A percentile compares a stretch with the other conserved stretches of the same genome.
These are phyloP conservation scores for Ambrosia hybrid DNA, from an alignment of 140 eudicot species.

Conservation along the genomic window DNA sequence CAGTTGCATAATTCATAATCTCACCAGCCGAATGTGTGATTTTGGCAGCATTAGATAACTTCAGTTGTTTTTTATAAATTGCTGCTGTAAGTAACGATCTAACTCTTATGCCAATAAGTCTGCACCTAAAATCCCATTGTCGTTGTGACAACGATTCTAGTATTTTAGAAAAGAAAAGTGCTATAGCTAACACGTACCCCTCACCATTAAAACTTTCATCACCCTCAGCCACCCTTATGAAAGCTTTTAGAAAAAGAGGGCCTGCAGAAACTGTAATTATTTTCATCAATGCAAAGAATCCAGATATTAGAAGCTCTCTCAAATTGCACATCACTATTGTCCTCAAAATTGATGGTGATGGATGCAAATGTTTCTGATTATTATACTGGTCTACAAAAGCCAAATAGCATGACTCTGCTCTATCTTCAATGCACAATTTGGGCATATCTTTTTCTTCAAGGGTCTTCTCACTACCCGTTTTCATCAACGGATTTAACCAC, in stretches of 20 bases:
- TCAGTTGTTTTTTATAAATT: constrained; percentile 74
- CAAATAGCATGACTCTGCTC: constrained; percentile 76
- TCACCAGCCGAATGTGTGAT: constrained; percentile 81
- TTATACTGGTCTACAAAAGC: constrained; percentile 43
- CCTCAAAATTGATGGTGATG: constrained; percentile 75
- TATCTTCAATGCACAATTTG: constrained; percentile 56
- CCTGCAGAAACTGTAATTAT: constrained; percentile 80
- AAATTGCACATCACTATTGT: constrained; percentile 65
- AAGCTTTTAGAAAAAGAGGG: constrained; percentile 87
- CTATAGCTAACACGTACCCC: constrained; percentile 59
- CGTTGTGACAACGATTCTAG: constrained; percentile 82
- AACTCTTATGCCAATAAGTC: constrained; percentile 76
- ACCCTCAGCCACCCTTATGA: constrained; percentile 89
- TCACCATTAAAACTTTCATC: constrained; percentile 59
- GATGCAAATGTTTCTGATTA: constrained; percentile 46
- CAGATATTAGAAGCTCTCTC: constrained; percentile 72
- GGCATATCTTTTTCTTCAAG: constrained; percentile 87
- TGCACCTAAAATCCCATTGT: constrained; percentile 86
- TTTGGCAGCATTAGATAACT: constrained; percentile 74
- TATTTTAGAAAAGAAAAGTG: constrained; percentile 64
- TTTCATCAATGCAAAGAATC: constrained; percentile 79
- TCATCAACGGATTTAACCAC: constrained; percentile 95
- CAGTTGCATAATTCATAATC: constrained; percentile 83
- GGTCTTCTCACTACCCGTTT: constrained; percentile 63
- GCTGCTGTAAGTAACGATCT: constrained; percentile 83